Conservation (phyloP, 1,139 yeast species). For the Yamadazyma membranifaciens region DNA sequence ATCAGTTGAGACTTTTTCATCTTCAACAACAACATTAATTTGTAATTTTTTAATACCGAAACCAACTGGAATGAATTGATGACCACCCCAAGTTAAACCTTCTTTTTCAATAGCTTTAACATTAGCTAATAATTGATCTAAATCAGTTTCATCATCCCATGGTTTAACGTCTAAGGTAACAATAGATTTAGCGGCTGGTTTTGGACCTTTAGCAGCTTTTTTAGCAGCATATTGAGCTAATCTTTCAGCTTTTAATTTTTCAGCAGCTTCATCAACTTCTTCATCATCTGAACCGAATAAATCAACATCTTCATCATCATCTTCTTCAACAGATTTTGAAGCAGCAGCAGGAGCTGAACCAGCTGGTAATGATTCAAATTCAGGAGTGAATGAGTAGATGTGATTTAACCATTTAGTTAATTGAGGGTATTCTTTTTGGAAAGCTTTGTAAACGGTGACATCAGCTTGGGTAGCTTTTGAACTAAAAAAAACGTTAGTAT, state of each 20-base stretch:
- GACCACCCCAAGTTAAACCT: constrained; percentile 99
- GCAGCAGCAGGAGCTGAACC: constrained; percentile 63
- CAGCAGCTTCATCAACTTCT: constrained; percentile 95
- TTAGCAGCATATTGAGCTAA: constrained; percentile 95
- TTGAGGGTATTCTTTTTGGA: constrained; percentile 90
- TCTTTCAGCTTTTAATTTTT: constrained; percentile 95
- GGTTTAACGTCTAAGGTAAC: constrained; percentile 98
- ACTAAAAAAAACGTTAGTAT: constrained; percentile 33
- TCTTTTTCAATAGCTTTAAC: constrained; percentile 84
- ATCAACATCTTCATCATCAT: constrained; percentile 60
- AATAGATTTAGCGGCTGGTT: constrained; percentile 97
- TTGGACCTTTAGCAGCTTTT: constrained; percentile 96
- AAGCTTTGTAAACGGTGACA: constrained; percentile 90
- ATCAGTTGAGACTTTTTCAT: constrained; percentile 89
- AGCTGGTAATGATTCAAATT: constrained; percentile 81
- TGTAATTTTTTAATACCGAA: constrained; percentile 99
- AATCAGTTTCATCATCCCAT: constrained; percentile 99
- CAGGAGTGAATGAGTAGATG: constrained; percentile 88
- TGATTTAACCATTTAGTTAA: constrained; percentile 98
- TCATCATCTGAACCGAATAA: constrained; percentile 94
- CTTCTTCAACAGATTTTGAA: constrained; percentile 75
- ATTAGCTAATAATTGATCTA: constrained; percentile 81
- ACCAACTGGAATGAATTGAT: constrained; percentile 95
- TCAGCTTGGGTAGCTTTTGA: constrained; percentile 92
- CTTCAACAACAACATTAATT: constrained; percentile 97